phyloP scores from a whole-genome alignment of 768 basidiomycete species.

The Russula emetica region DNA sequence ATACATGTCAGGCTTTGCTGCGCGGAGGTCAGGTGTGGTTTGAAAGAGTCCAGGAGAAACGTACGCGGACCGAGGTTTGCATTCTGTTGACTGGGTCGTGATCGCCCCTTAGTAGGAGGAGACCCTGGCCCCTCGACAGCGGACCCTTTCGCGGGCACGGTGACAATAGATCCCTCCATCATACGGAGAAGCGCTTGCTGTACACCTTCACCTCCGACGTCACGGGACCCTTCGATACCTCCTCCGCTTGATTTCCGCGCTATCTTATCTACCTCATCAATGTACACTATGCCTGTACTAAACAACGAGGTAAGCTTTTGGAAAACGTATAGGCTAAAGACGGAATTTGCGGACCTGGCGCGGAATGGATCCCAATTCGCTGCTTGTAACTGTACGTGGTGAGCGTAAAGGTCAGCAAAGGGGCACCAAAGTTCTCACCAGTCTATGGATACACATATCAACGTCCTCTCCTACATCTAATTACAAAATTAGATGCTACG shows the following conservation, averaged over 20 bases:
- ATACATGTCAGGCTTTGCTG: slow-evolving; percentile 63
- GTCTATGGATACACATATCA: slow-evolving; percentile 81
- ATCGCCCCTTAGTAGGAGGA: slow-evolving; percentile 43
- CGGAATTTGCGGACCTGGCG: slow-evolving; percentile 54
- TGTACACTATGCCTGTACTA: slow-evolving; percentile 91
- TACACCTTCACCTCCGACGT: slow-evolving; percentile 94
- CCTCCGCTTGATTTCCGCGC: slow-evolving; percentile 53
- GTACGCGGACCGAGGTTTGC: slow-evolving; percentile 35
- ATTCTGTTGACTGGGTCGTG: slow-evolving; percentile 48
- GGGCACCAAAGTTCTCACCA: slow-evolving; percentile 47
- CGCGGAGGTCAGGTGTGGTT: not conserved
- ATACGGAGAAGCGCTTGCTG: slow-evolving; percentile 90
- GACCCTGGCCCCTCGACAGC: slow-evolving; percentile 45
- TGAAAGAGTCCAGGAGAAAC: slow-evolving; percentile 7
- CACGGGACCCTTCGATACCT: slow-evolving; percentile 68
- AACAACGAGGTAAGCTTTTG: slow-evolving; percentile 4
- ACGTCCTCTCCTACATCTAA: slow-evolving; percentile 95
- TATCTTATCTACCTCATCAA: slow-evolving; percentile 95
- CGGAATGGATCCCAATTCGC: slow-evolving; percentile 84
- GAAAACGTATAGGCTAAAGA: not conserved
- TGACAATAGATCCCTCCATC: slow-evolving; percentile 87
- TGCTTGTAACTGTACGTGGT: slow-evolving; percentile 63
- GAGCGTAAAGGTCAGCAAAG: slow-evolving; percentile 6
- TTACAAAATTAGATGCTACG: slow-evolving; percentile 1
- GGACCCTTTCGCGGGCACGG: slow-evolving; percentile 70